phyloP scores from a whole-genome alignment of 768 basidiomycete genomes.

The Termitomyces titanicus region DNA sequence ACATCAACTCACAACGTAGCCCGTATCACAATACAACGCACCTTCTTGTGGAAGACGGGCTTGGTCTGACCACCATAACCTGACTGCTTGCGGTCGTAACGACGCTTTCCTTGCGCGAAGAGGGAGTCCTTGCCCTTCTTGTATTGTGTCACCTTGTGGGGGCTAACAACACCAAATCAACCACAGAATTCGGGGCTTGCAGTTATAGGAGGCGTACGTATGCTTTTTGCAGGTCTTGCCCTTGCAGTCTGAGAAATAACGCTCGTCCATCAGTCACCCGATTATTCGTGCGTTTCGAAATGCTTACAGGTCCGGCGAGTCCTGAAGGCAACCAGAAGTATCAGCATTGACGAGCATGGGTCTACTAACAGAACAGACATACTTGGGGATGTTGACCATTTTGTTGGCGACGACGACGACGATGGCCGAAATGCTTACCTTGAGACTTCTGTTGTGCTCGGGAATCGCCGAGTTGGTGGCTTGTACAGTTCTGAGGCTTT shows the following conservation, averaged over 20 bases:
- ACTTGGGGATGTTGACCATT: conserved; percentile 98
- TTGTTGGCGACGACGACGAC: conserved; percentile 44
- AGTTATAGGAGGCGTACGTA: conserved; percentile 59
- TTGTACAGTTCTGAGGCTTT: conserved; percentile 36
- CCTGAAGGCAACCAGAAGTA: conserved; percentile 31
- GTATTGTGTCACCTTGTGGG: conserved; percentile 99
- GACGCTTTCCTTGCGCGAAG: conserved; percentile 98
- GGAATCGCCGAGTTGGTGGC: conserved; percentile 28
- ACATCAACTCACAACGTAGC: neutral
- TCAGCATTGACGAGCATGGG: conserved; percentile 6
- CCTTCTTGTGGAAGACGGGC: conserved; percentile 99
- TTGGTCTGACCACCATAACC: conserved; percentile 99
- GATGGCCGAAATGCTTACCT: conserved; percentile 26
- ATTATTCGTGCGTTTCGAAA: neutral
- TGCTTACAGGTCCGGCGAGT: conserved; percentile 95
- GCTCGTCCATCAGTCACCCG: conserved; percentile 5
- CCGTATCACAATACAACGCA: conserved; percentile 22
- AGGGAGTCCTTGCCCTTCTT: conserved; percentile 99
- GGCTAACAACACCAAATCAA: conserved; percentile 42
- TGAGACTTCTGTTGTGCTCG: conserved; percentile 32
- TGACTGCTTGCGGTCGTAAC: conserved; percentile 98
- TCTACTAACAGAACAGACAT: conserved; percentile 27
- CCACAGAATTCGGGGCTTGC: neutral
- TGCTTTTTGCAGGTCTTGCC: conserved; percentile 96
- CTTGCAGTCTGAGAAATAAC: conserved; percentile 70